Evolutionary conservation across 106 monocot species (phyloP).

Genomic region (Amphibolis antarctica): DNA sequence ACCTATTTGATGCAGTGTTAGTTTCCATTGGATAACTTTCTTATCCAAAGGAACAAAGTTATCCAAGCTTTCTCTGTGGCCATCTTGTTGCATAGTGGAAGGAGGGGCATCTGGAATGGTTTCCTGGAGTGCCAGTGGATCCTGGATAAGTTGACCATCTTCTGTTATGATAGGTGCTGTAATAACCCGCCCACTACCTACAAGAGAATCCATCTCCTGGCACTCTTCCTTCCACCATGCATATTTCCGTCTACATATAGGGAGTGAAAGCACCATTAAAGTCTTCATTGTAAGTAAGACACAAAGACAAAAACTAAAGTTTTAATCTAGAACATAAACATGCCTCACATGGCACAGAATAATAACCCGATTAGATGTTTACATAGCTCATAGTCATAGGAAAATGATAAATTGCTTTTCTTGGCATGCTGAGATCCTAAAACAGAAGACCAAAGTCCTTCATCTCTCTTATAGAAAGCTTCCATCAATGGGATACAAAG

Average conservation of each 20-base stretch:
- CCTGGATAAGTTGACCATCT: conserved; percentile 65
- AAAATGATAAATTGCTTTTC: neutral
- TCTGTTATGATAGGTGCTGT: conserved; percentile 89
- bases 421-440: too few relatives aligned
- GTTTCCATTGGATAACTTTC: conserved; percentile 82
- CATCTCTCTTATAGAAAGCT: too few relatives aligned
- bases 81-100: neutral
- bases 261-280: neutral
- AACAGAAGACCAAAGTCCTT: too few relatives aligned
- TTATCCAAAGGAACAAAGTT: conserved; percentile 27
- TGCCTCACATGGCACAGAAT: too few relatives aligned
- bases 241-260: conserved; percentile 64
- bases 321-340: too few relatives aligned
- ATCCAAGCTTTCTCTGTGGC: neutral
- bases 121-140: conserved; percentile 67
- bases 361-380: neutral
- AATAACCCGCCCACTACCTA: conserved; percentile 82
- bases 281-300: neutral
- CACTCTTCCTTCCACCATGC: conserved; percentile 72
- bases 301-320: too few relatives aligned
- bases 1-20: conserved; percentile 98
- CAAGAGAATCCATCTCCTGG: conserved; percentile 65
- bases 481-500: too few relatives aligned
- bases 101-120: conserved; percentile 14
- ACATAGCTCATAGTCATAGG: neutral